phyloP scores from a whole-genome alignment of 2,329 filamentous ascomycete species.

The Metarhizium rileyi region DNA sequence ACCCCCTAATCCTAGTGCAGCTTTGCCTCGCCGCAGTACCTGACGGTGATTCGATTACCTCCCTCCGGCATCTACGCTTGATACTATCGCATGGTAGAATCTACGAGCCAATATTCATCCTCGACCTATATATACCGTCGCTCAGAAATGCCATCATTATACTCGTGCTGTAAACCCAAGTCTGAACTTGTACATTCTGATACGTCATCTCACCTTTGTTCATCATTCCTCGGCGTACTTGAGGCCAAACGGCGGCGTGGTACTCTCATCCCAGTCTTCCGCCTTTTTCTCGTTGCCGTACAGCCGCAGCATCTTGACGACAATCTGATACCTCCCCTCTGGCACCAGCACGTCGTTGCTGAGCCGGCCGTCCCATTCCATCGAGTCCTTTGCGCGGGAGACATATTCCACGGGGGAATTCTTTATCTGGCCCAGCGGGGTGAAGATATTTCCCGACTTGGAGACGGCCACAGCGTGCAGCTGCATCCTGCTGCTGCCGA shows the following conservation, averaged over 20 bases:
- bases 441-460: slow-evolving; percentile 18
- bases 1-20: too few relatives aligned
- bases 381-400: slow-evolving; percentile 8
- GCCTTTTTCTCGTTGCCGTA: slow-evolving; percentile 6
- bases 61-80: too few relatives aligned
- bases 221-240: background rate
- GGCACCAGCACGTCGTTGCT: slow-evolving; percentile 30
- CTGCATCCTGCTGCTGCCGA: slow-evolving; percentile 11
- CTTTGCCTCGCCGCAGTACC: too few relatives aligned
- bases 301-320: slow-evolving; percentile 10
- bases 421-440: slow-evolving; percentile 24
- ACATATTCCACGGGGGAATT: slow-evolving; percentile 23
- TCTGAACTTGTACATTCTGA: too few relatives aligned
- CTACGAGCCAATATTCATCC: too few relatives aligned
- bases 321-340: slow-evolving; percentile 26
- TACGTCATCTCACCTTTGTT: too few relatives aligned
- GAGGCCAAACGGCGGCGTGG: slow-evolving; percentile 1
- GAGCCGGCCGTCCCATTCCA: slow-evolving; percentile 31
- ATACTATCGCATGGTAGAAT: too few relatives aligned
- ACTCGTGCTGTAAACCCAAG: too few relatives aligned
- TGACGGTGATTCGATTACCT: too few relatives aligned
- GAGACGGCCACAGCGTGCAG: slow-evolving; percentile 3
- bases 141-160: too few relatives aligned
- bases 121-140: too few relatives aligned
- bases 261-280: slow-evolving; percentile 12